Conservation (phyloP, 2,329 filamentous ascomycete genomes). For the Blastomyces gilchristii region DNA sequence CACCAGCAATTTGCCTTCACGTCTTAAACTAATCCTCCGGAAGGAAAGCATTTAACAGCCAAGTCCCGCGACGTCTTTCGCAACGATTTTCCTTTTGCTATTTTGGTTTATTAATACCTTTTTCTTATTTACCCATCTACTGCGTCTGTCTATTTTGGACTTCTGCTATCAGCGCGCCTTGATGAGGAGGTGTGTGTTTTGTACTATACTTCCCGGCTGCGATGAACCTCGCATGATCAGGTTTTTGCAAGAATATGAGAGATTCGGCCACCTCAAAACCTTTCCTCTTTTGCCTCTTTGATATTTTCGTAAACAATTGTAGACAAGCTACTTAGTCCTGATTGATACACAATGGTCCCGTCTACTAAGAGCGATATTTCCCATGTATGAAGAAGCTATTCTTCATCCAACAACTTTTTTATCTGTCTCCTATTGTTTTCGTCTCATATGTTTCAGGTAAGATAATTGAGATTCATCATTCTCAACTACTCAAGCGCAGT, state of each 20-base stretch:
- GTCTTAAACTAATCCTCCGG: slow-evolving; percentile 6
- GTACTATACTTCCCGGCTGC: slow-evolving; percentile 16
- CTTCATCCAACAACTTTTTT: not conserved
- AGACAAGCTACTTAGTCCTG: not conserved
- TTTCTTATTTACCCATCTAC: slow-evolving; percentile 18
- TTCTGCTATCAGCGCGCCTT: slow-evolving; percentile 13
- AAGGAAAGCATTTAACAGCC: slow-evolving; percentile 13
- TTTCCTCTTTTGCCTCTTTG: not conserved
- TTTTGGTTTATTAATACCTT: slow-evolving; percentile 17
- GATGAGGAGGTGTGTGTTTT: slow-evolving; percentile 12
- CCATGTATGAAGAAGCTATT: not conserved
- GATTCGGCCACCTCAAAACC: slow-evolving; percentile 35
- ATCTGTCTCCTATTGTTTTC: not conserved
- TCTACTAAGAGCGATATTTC: not conserved
- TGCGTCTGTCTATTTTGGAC: slow-evolving; percentile 13
- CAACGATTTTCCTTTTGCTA: slow-evolving; percentile 20
- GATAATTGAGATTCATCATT: not conserved
- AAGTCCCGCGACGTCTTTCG: slow-evolving; percentile 25
- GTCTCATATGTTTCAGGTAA: not conserved
- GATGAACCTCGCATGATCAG: slow-evolving; percentile 25
- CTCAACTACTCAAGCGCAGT: not conserved
- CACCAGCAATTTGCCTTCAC: slow-evolving; percentile 22
- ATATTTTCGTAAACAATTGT: not conserved
- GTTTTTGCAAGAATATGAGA: slow-evolving; percentile 31
- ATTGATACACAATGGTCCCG: not conserved